Evolutionary conservation across 164 flowering plant species (phyloP).

Genomic region (Liriodendron chinense): DNA sequence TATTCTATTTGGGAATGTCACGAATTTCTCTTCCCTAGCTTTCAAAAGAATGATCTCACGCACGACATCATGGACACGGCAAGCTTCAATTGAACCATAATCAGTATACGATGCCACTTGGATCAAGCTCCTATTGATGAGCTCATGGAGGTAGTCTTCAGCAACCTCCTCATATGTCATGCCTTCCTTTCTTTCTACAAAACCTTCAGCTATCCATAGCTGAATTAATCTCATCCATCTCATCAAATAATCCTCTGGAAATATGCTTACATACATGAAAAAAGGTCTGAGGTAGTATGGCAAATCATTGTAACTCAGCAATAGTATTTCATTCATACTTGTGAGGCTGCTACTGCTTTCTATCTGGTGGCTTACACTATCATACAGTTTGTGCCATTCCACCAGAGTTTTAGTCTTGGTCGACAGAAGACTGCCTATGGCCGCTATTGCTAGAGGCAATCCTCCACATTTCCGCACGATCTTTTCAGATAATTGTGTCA

Average conservation of each 20-base stretch:
- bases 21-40: slow-evolving; percentile 9
- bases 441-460: slow-evolving; percentile 22
- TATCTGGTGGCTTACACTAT: slow-evolving; percentile 8
- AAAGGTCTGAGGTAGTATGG: slow-evolving; percentile 16
- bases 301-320: slow-evolving; percentile 15
- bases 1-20: background rate
- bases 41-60: slow-evolving; percentile 4
- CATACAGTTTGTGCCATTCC: slow-evolving; percentile 10
- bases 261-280: slow-evolving; percentile 12
- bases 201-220: slow-evolving; percentile 20
- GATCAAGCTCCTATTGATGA: background rate
- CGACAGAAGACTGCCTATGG: slow-evolving; percentile 17
- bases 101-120: slow-evolving; percentile 3
- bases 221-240: background rate
- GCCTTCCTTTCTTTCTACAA: background rate
- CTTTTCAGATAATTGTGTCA: slow-evolving; percentile 1
- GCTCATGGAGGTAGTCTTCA: slow-evolving; percentile 8
- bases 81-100: slow-evolving; percentile 6
- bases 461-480: slow-evolving; percentile 15
- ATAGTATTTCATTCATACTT: background rate
- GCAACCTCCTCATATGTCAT: slow-evolving; percentile 13
- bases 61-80: slow-evolving; percentile 13
- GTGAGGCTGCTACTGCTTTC: background rate
- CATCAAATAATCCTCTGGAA: slow-evolving; percentile 12
- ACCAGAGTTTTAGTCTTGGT: background rate